Conservation (phyloP, 768 basidiomycete genomes). For the Dioszegia aurantiaca region DNA sequence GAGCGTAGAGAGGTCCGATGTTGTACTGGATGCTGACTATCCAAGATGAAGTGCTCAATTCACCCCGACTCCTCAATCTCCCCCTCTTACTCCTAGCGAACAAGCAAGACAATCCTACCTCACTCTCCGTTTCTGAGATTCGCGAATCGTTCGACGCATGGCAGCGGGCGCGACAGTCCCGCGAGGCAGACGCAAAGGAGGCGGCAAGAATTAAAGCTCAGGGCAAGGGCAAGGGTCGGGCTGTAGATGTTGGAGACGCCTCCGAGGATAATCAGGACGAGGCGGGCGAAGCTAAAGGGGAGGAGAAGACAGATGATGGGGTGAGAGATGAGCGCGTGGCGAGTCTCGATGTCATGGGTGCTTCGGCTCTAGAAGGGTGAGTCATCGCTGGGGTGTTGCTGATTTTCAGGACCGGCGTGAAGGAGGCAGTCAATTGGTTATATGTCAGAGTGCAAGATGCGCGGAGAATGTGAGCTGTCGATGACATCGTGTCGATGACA, state of each 20-base stretch:
- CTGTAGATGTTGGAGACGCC: constrained; percentile 49
- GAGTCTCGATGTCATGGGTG: constrained; percentile 81
- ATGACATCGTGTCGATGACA: no score
- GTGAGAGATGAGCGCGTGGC: constrained; percentile 57
- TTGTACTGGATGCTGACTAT: not conserved
- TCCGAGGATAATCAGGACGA: constrained; percentile 12
- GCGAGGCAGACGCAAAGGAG: constrained; percentile 52
- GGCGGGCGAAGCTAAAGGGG: constrained; percentile 51
- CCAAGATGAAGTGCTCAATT: constrained; percentile 79
- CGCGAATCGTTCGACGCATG: constrained; percentile 60
- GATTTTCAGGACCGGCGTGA: constrained; percentile 70
- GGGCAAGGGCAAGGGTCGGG: constrained; percentile 59
- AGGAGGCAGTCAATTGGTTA: constrained; percentile 89
- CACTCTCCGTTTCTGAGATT: constrained; percentile 84
- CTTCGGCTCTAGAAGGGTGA: constrained; percentile 87
- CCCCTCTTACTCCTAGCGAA: constrained; percentile 91
- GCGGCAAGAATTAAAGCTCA: constrained; percentile 15
- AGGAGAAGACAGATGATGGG: not conserved
- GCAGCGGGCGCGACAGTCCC: constrained; percentile 43
- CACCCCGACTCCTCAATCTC: constrained; percentile 82
- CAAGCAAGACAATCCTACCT: constrained; percentile 82
- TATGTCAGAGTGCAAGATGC: constrained; percentile 92
- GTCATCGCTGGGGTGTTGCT: constrained; percentile 32
- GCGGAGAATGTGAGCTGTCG: constrained; percentile 57
- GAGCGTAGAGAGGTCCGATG: no score